These are phyloP conservation scores for Nakazawaea ishiwadae DNA, from an alignment of 805 yeast species.

Conservation along the genomic window DNA sequence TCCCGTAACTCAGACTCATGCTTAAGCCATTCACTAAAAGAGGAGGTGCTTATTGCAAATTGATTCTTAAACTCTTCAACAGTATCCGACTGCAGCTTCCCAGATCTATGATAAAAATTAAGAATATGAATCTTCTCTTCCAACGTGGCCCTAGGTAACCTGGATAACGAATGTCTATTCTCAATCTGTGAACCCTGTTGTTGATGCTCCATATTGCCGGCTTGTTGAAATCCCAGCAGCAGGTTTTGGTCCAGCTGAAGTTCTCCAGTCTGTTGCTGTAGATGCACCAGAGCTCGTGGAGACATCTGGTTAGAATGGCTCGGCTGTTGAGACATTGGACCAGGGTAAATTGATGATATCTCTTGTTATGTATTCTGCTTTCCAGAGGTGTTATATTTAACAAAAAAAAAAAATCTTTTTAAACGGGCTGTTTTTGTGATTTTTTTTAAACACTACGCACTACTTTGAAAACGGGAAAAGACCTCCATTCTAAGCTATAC, in stretches of 20 bases:
- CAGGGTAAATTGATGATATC: too few species aligned
- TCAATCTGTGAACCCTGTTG: background rate
- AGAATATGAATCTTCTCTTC: slow-evolving; percentile 55
- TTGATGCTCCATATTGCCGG: slow-evolving; percentile 1
- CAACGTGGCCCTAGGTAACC: slow-evolving; percentile 47
- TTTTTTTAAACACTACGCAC: too few species aligned
- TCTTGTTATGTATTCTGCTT: too few species aligned
- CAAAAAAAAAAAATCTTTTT: too few species aligned
- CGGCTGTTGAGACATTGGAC: too few species aligned
- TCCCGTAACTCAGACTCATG: slow-evolving; percentile 45
- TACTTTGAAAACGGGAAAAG: too few species aligned
- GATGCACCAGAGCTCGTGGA: too few species aligned
- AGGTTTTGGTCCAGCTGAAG: background rate
- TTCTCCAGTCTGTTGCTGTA: too few species aligned
- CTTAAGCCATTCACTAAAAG: slow-evolving; percentile 59
- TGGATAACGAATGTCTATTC: background rate
- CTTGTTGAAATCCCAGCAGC: background rate
- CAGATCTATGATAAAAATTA: slow-evolving; percentile 42
- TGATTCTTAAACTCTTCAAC: slow-evolving; percentile 47
- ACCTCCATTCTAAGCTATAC: too few species aligned
- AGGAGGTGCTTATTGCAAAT: slow-evolving; percentile 53
- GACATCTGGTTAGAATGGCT: background rate
- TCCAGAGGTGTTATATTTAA: too few species aligned
- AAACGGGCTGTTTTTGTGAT: too few species aligned
- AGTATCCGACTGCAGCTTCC: slow-evolving; percentile 52